Conservation (phyloP, 106 monocot genomes). For the Chionographis japonica region DNA sequence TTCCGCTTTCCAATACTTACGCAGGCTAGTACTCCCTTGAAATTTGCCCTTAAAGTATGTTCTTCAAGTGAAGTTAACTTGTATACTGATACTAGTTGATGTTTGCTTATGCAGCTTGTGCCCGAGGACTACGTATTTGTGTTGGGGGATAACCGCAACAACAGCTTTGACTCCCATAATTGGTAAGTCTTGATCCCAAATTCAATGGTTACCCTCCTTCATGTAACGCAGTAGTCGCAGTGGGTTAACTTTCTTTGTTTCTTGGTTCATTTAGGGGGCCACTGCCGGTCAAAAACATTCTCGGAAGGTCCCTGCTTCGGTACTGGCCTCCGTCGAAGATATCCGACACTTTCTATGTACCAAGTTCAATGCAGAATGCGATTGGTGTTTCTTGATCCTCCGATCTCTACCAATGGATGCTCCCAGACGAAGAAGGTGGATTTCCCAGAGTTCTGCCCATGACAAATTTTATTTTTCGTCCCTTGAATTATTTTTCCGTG, state of each 20-base stretch:
- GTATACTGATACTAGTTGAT: not conserved
- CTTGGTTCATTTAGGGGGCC: constrained; percentile 65
- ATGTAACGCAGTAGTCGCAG: no score
- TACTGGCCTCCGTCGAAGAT: constrained; percentile 95
- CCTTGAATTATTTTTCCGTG: not conserved
- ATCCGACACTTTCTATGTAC: constrained; percentile 64
- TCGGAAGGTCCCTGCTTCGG: constrained; percentile 84
- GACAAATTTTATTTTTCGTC: not conserved
- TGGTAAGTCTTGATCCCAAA: constrained; percentile 44
- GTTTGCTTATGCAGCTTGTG: constrained; percentile 56
- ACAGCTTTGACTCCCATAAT: constrained; percentile 94
- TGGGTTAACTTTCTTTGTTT: not conserved
- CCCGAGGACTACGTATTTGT: constrained; percentile 93
- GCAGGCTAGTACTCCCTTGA: no score
- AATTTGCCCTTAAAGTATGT: not conserved
- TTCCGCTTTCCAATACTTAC: no score
- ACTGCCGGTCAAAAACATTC: constrained; percentile 75
- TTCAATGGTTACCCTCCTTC: not conserved
- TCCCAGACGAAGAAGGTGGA: not conserved
- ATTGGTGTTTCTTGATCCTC: constrained; percentile 22
- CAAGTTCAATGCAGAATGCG: constrained; percentile 5
- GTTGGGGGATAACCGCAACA: constrained; percentile 87
- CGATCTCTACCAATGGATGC: not conserved
- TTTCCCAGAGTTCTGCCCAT: constrained; percentile 1
- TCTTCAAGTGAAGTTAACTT: not conserved